Evolutionary conservation across 164 flowering plant genomes (phyloP).

Genomic region (Aristolochia fimbriata): DNA sequence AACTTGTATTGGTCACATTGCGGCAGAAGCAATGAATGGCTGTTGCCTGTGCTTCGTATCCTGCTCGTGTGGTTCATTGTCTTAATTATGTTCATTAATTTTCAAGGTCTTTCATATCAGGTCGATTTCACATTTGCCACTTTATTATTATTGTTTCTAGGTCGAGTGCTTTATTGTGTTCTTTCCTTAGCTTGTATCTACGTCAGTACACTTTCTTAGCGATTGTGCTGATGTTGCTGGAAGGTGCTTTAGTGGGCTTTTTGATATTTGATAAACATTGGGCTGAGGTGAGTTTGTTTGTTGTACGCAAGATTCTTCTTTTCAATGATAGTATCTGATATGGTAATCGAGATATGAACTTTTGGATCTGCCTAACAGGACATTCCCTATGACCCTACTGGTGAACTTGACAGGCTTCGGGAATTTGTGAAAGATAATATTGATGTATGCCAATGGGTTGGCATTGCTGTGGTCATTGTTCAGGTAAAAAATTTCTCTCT

Average conservation of each 20-base stretch:
- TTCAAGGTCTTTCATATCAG: neutral
- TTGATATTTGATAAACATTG: slow-evolving; percentile 56
- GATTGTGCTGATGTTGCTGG: slow-evolving; percentile 37
- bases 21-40: slow-evolving; percentile 59
- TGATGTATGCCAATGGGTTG: slow-evolving; percentile 64
- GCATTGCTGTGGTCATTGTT: slow-evolving; percentile 40
- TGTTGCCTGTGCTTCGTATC: slow-evolving; percentile 90
- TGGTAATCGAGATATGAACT: neutral
- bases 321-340: neutral
- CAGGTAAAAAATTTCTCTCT: slow-evolving; percentile 37
- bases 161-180: neutral
- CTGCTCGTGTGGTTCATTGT: slow-evolving; percentile 9
- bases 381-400: slow-evolving; percentile 79
- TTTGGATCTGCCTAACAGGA: slow-evolving; percentile 29
- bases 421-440: slow-evolving; percentile 43
- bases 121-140: neutral
- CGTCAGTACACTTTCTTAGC: slow-evolving; percentile 47
- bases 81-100: neutral
- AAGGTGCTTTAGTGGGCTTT: slow-evolving; percentile 55
- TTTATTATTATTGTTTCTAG: neutral
- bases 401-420: slow-evolving; percentile 48
- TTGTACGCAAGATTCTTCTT: neutral
- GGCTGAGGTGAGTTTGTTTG: slow-evolving; percentile 43
- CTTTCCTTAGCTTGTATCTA: slow-evolving; percentile 21
- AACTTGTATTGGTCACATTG: slow-evolving; percentile 62